Evolutionary conservation across 2,329 filamentous ascomycete species (phyloP).

Genomic region (Canariomyces notabilis): DNA sequence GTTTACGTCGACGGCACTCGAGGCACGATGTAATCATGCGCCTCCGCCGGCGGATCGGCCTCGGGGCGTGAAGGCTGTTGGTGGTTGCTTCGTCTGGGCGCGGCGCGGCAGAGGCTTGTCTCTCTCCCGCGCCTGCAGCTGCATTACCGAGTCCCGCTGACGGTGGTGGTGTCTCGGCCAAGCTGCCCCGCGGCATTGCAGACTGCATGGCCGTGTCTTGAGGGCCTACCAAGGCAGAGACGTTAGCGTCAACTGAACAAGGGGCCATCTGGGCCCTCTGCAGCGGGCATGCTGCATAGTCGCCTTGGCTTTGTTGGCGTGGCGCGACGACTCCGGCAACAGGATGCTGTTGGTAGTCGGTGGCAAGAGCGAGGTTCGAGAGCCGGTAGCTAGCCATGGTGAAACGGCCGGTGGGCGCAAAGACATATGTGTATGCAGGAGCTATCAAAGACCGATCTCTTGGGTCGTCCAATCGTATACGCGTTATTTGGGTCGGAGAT

Average conservation of each 20-base stretch:
- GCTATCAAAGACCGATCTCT: not conserved
- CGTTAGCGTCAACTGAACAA: not conserved
- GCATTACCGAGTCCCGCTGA: not conserved
- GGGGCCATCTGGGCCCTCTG: constrained; percentile 2
- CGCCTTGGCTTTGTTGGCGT: not conserved
- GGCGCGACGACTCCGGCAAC: not conserved
- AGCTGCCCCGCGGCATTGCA: not conserved
- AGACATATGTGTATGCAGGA: not conserved
- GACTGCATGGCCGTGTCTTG: not conserved
- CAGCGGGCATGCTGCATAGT: not conserved
- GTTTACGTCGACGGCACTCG: constrained; percentile 68
- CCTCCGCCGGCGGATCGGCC: constrained; percentile 54
- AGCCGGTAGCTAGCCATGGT: not conserved
- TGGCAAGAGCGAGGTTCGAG: not conserved
- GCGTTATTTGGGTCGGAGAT: not conserved
- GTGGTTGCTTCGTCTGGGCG: not conserved
- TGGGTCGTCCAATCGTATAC: not conserved
- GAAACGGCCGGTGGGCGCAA: not conserved
- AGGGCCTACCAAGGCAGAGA: not conserved
- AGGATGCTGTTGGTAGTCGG: not conserved
- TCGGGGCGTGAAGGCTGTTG: constrained; percentile 16
- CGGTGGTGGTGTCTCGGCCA: not conserved
- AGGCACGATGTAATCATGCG: constrained; percentile 65
- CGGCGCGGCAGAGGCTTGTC: not conserved
- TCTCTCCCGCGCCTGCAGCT: not conserved